Percentiles rank a stretch among this genome's conserved stretches.
phyloP scores from a whole-genome alignment of 1,284 basidiomycete genomes.

The Trametes versicolor region DNA sequence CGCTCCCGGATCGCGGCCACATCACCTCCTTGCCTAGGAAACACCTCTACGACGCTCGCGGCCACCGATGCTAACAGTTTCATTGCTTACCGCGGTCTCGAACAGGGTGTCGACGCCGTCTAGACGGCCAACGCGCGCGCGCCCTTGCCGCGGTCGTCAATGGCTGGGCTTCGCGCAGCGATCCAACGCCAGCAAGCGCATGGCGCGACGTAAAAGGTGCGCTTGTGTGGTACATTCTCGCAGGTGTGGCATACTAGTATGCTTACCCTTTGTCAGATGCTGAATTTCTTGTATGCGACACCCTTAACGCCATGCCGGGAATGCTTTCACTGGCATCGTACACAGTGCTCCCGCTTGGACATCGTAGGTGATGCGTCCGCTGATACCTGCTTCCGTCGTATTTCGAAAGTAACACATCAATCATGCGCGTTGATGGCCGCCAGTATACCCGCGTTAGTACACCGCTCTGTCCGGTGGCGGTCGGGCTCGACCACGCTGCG shows the following conservation, averaged over 20 bases:
- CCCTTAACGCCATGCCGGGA: neutral
- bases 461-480: neutral
- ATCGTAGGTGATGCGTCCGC: slow-evolving; percentile 1
- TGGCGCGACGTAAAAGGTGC: neutral
- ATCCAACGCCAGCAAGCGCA: neutral
- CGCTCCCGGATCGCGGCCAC: neutral
- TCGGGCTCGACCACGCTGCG: slow-evolving; percentile 6
- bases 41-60: neutral
- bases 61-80: neutral
- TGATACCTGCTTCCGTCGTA: neutral
- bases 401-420: neutral
- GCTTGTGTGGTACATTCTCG: neutral
- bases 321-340: neutral
- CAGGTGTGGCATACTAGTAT: neutral
- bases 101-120: neutral
- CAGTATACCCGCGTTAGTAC: neutral
- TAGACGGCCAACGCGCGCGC: neutral
- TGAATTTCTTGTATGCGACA: neutral
- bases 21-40: slow-evolving; percentile 9
- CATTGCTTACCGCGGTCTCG: neutral
- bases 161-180: slow-evolving; percentile 5
- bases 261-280: neutral
- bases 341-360: neutral
- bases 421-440: slow-evolving; percentile 12
- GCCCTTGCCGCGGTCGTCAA: neutral